Percentiles rank a stretch among this genome's conserved stretches.
phyloP scores from a whole-genome alignment of 345 rosid species.

The Citrus sinensis region DVS_A1.0 CM039166.1:14542001-14542500 shows the following conservation, averaged over 20 bases:
- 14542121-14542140: neutral
- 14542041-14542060: neutral
- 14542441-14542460: rapidly evolving
- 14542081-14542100: conserved; percentile 9
- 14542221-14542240: neutral
- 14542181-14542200: neutral
- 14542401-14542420: no score
- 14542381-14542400: no score
- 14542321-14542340: no score
- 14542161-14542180: neutral
- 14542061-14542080: neutral
- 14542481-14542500: rapidly evolving
- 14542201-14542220: conserved; percentile 6
- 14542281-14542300: neutral
- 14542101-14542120: neutral
- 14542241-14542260: neutral
- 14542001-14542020: conserved; percentile 4
- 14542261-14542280: neutral
- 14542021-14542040: neutral
- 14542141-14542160: neutral
- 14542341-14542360: no score
- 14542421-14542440: no score
- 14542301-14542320: no score
- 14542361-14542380: no score
- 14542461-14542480: no score